Evolutionary conservation across 805 yeast genomes (phyloP).

Genomic region (Metschnikowia kunwiensis): DNA sequence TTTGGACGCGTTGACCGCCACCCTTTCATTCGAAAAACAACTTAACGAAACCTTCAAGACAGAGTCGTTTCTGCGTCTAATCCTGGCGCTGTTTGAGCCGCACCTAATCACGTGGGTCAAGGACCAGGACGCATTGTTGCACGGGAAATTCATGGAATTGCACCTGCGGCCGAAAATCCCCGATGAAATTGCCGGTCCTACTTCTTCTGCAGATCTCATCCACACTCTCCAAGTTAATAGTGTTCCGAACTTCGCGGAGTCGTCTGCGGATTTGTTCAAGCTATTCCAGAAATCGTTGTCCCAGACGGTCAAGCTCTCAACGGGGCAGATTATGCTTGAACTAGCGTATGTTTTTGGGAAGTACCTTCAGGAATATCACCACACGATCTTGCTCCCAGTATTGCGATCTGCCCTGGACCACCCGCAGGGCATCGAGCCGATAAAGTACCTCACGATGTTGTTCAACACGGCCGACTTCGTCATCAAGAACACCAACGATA

Average conservation of each 20-base stretch:
- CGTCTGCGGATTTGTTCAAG: constrained; percentile 85
- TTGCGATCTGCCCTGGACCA: constrained; percentile 22
- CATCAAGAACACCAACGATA: constrained; percentile 69
- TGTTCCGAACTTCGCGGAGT: constrained; percentile 68
- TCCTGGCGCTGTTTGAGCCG: constrained; percentile 76
- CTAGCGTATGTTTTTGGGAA: constrained; percentile 60
- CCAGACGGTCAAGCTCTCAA: constrained; percentile 18
- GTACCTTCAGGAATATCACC: constrained; percentile 51
- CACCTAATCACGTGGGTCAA: constrained; percentile 81
- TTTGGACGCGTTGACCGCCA: constrained; percentile 65
- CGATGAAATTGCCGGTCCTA: constrained; percentile 22
- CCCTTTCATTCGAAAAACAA: constrained; percentile 79
- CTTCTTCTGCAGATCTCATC: constrained; percentile 16
- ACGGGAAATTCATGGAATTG: constrained; percentile 61
- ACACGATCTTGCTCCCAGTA: constrained; percentile 32
- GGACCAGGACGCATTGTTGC: constrained; percentile 69
- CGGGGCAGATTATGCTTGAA: constrained; percentile 17
- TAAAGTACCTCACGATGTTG: constrained; percentile 64
- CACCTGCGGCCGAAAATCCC: constrained; percentile 56
- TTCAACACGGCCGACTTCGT: constrained; percentile 90
- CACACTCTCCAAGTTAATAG: constrained; percentile 43
- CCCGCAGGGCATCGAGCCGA: constrained; percentile 51
- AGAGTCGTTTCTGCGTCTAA: constrained; percentile 41
- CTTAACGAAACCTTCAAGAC: constrained; percentile 62
- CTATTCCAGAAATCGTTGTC: constrained; percentile 67